These are phyloP conservation scores for Skeletonema potamos DNA, from an alignment of 108 stramenopile species.

Conservation along the genomic window DNA sequence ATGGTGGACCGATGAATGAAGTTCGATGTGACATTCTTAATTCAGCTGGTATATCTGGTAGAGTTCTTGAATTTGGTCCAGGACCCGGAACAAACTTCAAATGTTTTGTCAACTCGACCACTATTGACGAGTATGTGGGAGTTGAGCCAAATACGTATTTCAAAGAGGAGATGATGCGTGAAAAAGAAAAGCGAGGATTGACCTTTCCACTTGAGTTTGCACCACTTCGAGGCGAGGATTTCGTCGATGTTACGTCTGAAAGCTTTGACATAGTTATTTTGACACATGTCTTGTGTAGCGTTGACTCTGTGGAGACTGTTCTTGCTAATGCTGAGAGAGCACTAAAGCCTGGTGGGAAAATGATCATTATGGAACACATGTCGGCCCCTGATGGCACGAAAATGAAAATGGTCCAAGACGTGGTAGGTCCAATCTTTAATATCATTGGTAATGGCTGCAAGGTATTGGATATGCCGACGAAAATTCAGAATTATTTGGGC, in stretches of 20 bases:
- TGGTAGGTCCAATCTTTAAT: conserved; percentile 37
- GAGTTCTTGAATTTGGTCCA: conserved; percentile 52
- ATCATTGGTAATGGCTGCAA: conserved; percentile 59
- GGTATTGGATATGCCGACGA: conserved; percentile 22
- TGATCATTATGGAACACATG: conserved; percentile 59
- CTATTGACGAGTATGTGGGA: conserved; percentile 48
- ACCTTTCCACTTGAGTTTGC: conserved; percentile 35
- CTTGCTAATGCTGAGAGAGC: conserved; percentile 57
- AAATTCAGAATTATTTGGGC: conserved; percentile 14
- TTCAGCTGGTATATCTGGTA: conserved; percentile 14
- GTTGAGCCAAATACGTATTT: conserved; percentile 55
- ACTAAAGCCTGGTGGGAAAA: conserved; percentile 61
- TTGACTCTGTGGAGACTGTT: conserved; percentile 41
- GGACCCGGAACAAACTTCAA: conserved; percentile 62
- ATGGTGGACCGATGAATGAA: conserved; percentile 17
- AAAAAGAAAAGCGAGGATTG: conserved; percentile 29
- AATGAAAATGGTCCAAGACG: conserved; percentile 19
- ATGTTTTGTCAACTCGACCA: conserved; percentile 37
- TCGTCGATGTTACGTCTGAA: conserved; percentile 23
- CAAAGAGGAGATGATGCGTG: conserved; percentile 32
- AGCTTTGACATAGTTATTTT: conserved; percentile 47
- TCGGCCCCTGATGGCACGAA: conserved; percentile 23
- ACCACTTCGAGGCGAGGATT: conserved; percentile 43
- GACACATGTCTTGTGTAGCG: conserved; percentile 57
- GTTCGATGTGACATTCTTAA: conserved; percentile 28